These are phyloP conservation scores for Trypanosoma caninum DNA, from an alignment of 208 protist genomes.

Conservation along the genomic window DNA sequence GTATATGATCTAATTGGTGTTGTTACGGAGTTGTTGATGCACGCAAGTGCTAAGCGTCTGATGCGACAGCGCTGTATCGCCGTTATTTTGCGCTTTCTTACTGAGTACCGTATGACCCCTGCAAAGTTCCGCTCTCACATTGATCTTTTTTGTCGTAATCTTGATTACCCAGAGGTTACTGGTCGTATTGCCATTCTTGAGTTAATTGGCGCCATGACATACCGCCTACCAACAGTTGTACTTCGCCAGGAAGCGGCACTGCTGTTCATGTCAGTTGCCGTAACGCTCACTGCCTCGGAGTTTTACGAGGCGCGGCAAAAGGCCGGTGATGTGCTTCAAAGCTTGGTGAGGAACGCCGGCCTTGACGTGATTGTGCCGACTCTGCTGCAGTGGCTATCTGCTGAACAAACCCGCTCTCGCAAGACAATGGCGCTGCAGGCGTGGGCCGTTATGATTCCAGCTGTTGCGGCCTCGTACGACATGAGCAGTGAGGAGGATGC, in stretches of 20 bases:
- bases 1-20: slow-evolving; percentile 88
- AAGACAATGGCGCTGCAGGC: slow-evolving; percentile 67
- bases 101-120: slow-evolving; percentile 88
- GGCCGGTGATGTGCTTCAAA: slow-evolving; percentile 57
- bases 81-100: slow-evolving; percentile 82
- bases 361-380: slow-evolving; percentile 74
- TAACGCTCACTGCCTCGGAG: slow-evolving; percentile 59
- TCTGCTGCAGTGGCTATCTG: slow-evolving; percentile 53
- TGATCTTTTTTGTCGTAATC: slow-evolving; percentile 79
- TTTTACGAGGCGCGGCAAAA: slow-evolving; percentile 49
- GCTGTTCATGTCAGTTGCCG: slow-evolving; percentile 68
- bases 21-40: slow-evolving; percentile 84
- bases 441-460: slow-evolving; percentile 66
- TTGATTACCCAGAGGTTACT: slow-evolving; percentile 79
- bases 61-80: slow-evolving; percentile 73
- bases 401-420: slow-evolving; percentile 36
- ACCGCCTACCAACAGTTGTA: slow-evolving; percentile 70
- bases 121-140: slow-evolving; percentile 89
- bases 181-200: slow-evolving; percentile 82
- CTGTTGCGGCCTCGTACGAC: slow-evolving; percentile 23
- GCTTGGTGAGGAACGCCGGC: slow-evolving; percentile 62
- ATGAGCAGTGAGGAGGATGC: slow-evolving; percentile 23
- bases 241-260: slow-evolving; percentile 76
- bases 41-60: slow-evolving; percentile 55
- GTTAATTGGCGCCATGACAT: slow-evolving; percentile 61